A percentile compares a stretch with the other conserved stretches of the same genome.
phyloP scores from a whole-genome alignment of 1,284 basidiomycete genomes.

The Moesziomyces parantarcticus region DNA sequence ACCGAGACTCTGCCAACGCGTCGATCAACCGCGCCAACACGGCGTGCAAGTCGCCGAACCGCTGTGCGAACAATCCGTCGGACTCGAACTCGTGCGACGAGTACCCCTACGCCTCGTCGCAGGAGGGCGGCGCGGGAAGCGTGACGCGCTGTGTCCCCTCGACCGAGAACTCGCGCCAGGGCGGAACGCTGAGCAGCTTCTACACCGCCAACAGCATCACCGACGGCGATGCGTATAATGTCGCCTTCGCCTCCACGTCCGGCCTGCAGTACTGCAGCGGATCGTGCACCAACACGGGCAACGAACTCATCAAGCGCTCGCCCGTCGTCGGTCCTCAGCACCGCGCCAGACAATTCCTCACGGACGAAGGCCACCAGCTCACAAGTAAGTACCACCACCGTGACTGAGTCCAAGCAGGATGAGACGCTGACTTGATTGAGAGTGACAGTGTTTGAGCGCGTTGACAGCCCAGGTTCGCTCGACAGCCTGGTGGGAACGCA shows the following conservation, averaged over 20 bases:
- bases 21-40: conserved; percentile 41
- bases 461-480: conserved; percentile 35
- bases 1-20: conserved; percentile 48
- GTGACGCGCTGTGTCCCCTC: conserved; percentile 50
- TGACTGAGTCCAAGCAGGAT: background rate
- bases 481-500: conserved; percentile 44
- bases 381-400: conserved; percentile 27
- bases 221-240: conserved; percentile 48
- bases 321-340: conserved; percentile 19
- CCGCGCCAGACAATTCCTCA: conserved; percentile 23
- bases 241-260: conserved; percentile 34
- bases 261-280: conserved; percentile 48
- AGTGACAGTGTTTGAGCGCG: conserved; percentile 42
- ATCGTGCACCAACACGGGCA: conserved; percentile 46
- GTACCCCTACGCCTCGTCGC: conserved; percentile 51
- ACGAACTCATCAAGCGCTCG: conserved; percentile 33
- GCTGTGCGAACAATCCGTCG: conserved; percentile 35
- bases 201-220: conserved; percentile 37
- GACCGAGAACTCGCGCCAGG: conserved; percentile 51
- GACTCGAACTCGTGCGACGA: conserved; percentile 53
- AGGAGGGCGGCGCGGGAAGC: conserved; percentile 49
- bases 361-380: conserved; percentile 44
- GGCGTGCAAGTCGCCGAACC: conserved; percentile 51
- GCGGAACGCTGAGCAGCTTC: conserved; percentile 44
- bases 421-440: background rate